Conservation (phyloP, 1,284 basidiomycete species). For the Hemileia vastatrix region DNA sequence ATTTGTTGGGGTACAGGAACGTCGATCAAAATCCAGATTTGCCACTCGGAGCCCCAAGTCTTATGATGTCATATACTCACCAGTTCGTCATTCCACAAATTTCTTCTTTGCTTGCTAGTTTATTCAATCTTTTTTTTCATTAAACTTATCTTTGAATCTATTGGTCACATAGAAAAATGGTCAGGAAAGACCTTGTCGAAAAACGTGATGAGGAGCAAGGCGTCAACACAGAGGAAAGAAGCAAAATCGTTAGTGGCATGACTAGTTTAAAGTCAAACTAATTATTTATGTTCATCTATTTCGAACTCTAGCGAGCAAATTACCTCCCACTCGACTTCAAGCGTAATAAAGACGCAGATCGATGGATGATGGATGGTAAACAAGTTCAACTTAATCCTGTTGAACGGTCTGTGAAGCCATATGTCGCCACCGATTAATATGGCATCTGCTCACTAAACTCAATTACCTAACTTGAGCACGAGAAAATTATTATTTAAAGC, state of each 20-base stretch:
- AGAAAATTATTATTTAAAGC: too few relatives aligned
- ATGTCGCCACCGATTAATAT: too few relatives aligned
- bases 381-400: conserved; percentile 6
- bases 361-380: conserved; percentile 10
- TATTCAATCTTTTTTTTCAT: background rate
- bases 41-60: conserved; percentile 26
- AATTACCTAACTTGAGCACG: too few relatives aligned
- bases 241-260: conserved; percentile 11
- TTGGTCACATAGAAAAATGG: conserved; percentile 14
- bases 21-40: conserved; percentile 25
- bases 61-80: conserved; percentile 26
- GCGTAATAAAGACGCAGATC: conserved; percentile 10
- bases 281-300: background rate
- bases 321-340: conserved; percentile 5
- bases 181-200: conserved; percentile 15
- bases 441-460: too few relatives aligned
- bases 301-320: background rate
- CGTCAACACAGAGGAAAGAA: conserved; percentile 9
- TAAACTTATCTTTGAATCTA: background rate
- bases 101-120: background rate
- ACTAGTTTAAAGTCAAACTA: background rate
- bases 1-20: conserved; percentile 1
- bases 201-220: conserved; percentile 24
- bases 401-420: background rate
- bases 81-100: background rate